phyloP scores from a whole-genome alignment of 2,329 filamentous ascomycete species.

The Alternaria triticina region DNA sequence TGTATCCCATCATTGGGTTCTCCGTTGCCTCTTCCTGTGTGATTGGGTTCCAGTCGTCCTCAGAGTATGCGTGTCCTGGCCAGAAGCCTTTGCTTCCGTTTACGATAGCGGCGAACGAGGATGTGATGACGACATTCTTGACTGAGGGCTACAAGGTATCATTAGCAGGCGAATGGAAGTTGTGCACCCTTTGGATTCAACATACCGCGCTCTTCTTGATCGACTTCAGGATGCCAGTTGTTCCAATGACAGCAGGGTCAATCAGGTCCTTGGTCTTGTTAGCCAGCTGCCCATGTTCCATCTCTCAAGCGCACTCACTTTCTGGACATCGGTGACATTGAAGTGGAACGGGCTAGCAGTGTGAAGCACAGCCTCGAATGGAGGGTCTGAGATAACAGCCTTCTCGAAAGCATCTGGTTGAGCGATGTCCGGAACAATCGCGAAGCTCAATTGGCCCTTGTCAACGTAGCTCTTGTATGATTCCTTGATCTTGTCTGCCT shows the following conservation, averaged over 20 bases:
- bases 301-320: slow-evolving; percentile 44
- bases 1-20: slow-evolving; percentile 54
- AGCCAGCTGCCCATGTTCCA: neutral
- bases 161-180: neutral
- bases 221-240: slow-evolving; percentile 66
- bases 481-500: slow-evolving; percentile 66
- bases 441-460: slow-evolving; percentile 66
- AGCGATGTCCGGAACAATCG: slow-evolving; percentile 75
- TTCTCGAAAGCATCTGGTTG: slow-evolving; percentile 70
- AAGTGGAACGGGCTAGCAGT: slow-evolving; percentile 69
- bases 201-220: slow-evolving; percentile 49
- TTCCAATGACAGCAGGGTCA: slow-evolving; percentile 68
- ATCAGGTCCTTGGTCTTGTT: slow-evolving; percentile 53
- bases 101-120: slow-evolving; percentile 71
- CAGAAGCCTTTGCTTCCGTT: slow-evolving; percentile 60
- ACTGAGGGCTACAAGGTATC: slow-evolving; percentile 58
- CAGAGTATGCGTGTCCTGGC: slow-evolving; percentile 59
- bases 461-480: slow-evolving; percentile 57
- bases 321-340: slow-evolving; percentile 74
- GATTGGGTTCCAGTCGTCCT: slow-evolving; percentile 64
- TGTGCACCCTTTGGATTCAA: neutral
- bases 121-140: slow-evolving; percentile 74
- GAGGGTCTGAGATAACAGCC: slow-evolving; percentile 65
- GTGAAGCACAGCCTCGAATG: slow-evolving; percentile 70
- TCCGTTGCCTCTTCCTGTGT: slow-evolving; percentile 57